These are phyloP conservation scores for Phytomonas francai DNA, from an alignment of 208 protist species.

Conservation along the genomic window DNA sequence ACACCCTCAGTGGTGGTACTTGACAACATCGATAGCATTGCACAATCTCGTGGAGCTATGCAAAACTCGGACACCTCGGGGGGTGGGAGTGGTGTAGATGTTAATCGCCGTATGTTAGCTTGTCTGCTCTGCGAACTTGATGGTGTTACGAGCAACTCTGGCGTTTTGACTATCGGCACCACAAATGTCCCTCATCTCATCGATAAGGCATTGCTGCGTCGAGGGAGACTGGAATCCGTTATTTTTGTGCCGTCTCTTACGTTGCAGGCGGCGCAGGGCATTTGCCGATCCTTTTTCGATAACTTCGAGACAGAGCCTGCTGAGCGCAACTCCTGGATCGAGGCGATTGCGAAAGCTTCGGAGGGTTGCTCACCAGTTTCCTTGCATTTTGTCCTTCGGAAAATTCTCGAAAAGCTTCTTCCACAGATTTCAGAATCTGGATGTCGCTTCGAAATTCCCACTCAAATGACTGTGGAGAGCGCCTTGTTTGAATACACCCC, in stretches of 20 bases:
- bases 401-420: slow-evolving; percentile 40
- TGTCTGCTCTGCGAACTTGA: slow-evolving; percentile 97
- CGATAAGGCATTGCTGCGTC: slow-evolving; percentile 94
- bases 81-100: slow-evolving; percentile 24
- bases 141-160: slow-evolving; percentile 85
- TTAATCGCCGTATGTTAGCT: slow-evolving; percentile 86
- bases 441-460: not conserved
- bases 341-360: slow-evolving; percentile 9
- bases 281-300: slow-evolving; percentile 50
- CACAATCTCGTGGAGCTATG: slow-evolving; percentile 45
- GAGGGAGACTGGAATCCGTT: slow-evolving; percentile 89
- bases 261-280: slow-evolving; percentile 26
- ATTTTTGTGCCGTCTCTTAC: slow-evolving; percentile 58
- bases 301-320: slow-evolving; percentile 18
- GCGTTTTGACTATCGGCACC: slow-evolving; percentile 88
- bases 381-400: slow-evolving; percentile 46
- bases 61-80: slow-evolving; percentile 1
- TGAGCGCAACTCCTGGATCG: not conserved
- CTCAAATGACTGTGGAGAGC: not conserved
- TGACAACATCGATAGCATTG: slow-evolving; percentile 80
- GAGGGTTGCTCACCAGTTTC: slow-evolving; percentile 40
- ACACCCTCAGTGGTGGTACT: slow-evolving; percentile 80
- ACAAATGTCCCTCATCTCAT: slow-evolving; percentile 73
- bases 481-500: not conserved
- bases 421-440: not conserved